phyloP scores from a whole-genome alignment of 768 basidiomycete species.

The Lyophyllum decastes region DNA sequence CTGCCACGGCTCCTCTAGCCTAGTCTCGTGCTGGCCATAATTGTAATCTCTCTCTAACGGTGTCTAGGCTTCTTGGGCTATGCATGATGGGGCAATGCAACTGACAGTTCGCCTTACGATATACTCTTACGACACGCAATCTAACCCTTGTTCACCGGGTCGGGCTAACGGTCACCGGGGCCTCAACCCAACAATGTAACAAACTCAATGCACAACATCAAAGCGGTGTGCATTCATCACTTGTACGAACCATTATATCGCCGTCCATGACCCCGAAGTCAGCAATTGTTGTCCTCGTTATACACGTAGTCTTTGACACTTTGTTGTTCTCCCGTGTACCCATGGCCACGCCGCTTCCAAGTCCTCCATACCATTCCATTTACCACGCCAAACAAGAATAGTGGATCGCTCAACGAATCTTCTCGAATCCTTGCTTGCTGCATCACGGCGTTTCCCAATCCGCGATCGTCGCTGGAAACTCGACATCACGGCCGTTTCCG shows the following conservation, averaged over 20 bases:
- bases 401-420: neutral
- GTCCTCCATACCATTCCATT: neutral
- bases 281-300: neutral
- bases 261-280: neutral
- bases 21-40: neutral
- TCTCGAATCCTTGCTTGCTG: neutral
- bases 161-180: neutral
- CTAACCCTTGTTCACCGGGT: neutral
- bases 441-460: neutral
- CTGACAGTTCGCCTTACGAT: neutral
- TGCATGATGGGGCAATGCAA: neutral
- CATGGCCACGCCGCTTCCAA: neutral
- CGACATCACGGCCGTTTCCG: neutral
- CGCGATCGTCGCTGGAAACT: slow-evolving; percentile 2
- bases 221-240: neutral
- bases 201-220: neutral
- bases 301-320: neutral
- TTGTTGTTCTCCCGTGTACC: neutral
- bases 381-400: neutral
- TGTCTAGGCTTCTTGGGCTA: neutral
- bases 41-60: neutral
- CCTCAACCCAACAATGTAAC: neutral
- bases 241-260: neutral
- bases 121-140: neutral
- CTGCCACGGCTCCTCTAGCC: neutral